Percentiles rank a stretch among this genome's conserved stretches.
Evolutionary conservation across 306 rosid species (phyloP).

Genomic region (Coriaria nepalensis): DNA sequence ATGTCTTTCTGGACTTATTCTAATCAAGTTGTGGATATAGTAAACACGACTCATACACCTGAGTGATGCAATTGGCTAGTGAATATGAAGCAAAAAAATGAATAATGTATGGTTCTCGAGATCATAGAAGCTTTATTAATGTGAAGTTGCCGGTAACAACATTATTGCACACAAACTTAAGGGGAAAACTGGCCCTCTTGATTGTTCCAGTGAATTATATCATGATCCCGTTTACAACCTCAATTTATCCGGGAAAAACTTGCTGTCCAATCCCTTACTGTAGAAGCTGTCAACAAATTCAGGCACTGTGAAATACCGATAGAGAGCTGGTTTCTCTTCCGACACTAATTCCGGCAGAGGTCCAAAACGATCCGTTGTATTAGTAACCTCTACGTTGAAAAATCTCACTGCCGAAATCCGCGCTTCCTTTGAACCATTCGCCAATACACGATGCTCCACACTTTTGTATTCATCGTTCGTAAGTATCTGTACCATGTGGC

Average conservation of each 20-base stretch:
- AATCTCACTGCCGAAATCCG: slow-evolving; percentile 17
- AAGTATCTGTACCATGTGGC: slow-evolving; percentile 11
- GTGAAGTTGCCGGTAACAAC: no score
- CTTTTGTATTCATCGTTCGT: slow-evolving; percentile 28
- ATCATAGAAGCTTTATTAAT: no score
- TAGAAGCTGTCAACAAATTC: slow-evolving; percentile 13
- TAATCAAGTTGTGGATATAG: no score
- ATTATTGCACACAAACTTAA: no score
- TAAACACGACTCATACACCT: no score
- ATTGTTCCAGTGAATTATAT: no score
- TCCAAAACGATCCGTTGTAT: slow-evolving; percentile 4
- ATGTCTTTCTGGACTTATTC: no score
- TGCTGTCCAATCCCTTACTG: slow-evolving; percentile 19
- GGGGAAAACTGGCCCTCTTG: no score
- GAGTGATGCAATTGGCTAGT: no score
- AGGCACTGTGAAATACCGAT: no score
- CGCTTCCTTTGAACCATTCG: slow-evolving; percentile 16
- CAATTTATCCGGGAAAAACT: slow-evolving; percentile 17
- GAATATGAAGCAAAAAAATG: no score
- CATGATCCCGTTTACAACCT: background rate
- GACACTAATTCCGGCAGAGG: slow-evolving; percentile 22
- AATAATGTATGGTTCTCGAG: no score
- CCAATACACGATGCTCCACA: slow-evolving; percentile 22
- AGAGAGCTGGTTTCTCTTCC: slow-evolving; percentile 14
- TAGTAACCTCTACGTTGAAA: slow-evolving; percentile 9